These are phyloP conservation scores for Jaenimonas drosophilae DNA, from an alignment of 208 protist species.

Conservation along the genomic window DNA sequence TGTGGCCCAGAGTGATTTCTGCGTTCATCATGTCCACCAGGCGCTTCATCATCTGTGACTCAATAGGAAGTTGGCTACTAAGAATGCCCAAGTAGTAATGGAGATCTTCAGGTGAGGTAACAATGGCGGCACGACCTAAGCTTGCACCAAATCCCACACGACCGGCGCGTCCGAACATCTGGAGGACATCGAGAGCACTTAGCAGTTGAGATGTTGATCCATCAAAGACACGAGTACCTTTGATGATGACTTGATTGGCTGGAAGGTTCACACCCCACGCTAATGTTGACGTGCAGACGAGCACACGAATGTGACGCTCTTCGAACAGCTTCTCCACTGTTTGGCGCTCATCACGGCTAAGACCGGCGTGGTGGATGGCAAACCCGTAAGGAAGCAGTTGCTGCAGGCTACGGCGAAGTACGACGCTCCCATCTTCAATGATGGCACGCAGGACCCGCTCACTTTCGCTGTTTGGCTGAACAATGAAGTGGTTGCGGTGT, in stretches of 20 bases:
- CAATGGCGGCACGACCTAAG: constrained; percentile 93
- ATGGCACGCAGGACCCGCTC: constrained; percentile 69
- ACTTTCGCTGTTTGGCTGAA: constrained; percentile 73
- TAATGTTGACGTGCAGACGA: constrained; percentile 99
- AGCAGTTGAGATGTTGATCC: constrained; percentile 95
- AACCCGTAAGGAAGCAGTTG: constrained; percentile 94
- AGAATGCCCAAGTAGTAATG: constrained; percentile 98
- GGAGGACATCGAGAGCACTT: constrained; percentile 97
- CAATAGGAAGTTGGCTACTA: constrained; percentile 99
- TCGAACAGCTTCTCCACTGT: constrained; percentile 98
- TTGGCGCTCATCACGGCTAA: constrained; percentile 91
- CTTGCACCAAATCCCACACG: constrained; percentile 91
- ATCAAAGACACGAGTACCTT: constrained; percentile 99
- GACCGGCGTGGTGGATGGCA: constrained; percentile 99
- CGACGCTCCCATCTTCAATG: constrained; percentile 9
- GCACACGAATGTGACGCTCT: constrained; percentile 92
- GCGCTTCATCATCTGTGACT: constrained; percentile 95
- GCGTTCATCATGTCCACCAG: constrained; percentile 98
- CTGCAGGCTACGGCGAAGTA: constrained; percentile 40
- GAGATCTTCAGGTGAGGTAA: constrained; percentile 96
- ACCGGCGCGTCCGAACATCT: constrained; percentile 99
- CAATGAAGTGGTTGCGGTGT: constrained; percentile 83
- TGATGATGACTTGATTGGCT: constrained; percentile 99
- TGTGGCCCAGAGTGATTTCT: constrained; percentile 96
- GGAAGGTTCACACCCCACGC: constrained; percentile 99